Evolutionary conservation across 2,329 filamentous ascomycete genomes (phyloP).

Genomic region (Emydomyces testavorans): DNA sequence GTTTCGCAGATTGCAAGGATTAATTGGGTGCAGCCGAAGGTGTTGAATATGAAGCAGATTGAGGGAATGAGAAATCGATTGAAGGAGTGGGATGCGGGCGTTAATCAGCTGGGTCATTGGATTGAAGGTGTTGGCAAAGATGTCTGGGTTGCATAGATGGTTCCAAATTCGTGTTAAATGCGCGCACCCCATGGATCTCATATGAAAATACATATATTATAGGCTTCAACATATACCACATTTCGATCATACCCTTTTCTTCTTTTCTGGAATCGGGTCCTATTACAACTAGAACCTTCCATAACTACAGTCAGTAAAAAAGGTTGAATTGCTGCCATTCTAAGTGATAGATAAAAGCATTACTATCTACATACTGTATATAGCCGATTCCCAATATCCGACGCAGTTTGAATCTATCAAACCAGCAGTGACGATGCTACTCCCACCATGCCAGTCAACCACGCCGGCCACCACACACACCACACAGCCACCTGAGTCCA

Average conservation of each 20-base stretch:
- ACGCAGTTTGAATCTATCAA: not conserved
- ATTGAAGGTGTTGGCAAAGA: slow-evolving; percentile 89
- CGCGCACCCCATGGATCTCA: no score
- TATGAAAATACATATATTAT: no score
- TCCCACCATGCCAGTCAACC: slow-evolving; percentile 48
- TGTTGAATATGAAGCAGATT: slow-evolving; percentile 90
- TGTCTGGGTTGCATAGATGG: slow-evolving; percentile 88
- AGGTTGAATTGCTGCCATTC: no score
- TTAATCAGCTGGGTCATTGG: slow-evolving; percentile 94
- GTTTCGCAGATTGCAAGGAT: slow-evolving; percentile 89
- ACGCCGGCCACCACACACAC: slow-evolving; percentile 92
- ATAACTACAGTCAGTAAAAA: no score
- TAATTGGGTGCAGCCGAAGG: slow-evolving; percentile 98
- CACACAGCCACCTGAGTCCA: slow-evolving; percentile 84
- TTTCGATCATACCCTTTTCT: no score
- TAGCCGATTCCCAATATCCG: no score
- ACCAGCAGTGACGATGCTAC: not conserved
- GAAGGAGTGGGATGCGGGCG: slow-evolving; percentile 89
- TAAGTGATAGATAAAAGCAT: no score
- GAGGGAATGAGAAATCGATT: slow-evolving; percentile 78
- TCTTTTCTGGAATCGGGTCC: no score
- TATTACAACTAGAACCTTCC: no score
- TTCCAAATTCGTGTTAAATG: no score
- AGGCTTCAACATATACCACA: no score
- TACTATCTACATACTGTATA: no score